phyloP scores from a whole-genome alignment of 2,329 filamentous ascomycete genomes.

The Epichloe gansuensis region DNA sequence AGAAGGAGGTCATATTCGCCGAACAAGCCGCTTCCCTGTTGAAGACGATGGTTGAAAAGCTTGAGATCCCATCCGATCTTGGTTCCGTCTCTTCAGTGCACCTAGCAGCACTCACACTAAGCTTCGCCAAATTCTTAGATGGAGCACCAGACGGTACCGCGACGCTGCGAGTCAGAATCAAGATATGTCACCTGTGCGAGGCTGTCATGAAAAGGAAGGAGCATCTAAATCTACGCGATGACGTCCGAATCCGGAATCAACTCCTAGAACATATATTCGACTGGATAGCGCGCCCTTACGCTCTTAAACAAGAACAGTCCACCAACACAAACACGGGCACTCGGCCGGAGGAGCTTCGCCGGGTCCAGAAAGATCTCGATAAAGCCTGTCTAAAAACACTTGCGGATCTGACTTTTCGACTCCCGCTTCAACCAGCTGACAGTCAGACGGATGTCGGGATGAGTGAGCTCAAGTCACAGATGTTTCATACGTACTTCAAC shows the following conservation, averaged over 20 bases:
- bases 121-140: constrained; percentile 54
- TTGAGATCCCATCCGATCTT: constrained; percentile 50
- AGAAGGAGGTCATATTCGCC: constrained; percentile 51
- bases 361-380: constrained; percentile 53
- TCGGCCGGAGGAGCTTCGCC: constrained; percentile 43
- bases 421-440: constrained; percentile 53
- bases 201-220: constrained; percentile 53
- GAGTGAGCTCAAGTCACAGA: constrained; percentile 55
- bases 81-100: constrained; percentile 50
- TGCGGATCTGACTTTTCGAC: constrained; percentile 51
- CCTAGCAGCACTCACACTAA: constrained; percentile 49
- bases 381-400: constrained; percentile 51
- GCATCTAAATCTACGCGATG: constrained; percentile 53
- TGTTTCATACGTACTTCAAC: constrained; percentile 62
- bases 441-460: constrained; percentile 52
- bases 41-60: constrained; percentile 48
- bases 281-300: constrained; percentile 52
- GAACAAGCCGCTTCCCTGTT: constrained; percentile 54
- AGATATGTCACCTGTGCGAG: constrained; percentile 55
- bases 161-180: constrained; percentile 52
- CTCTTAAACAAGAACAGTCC: constrained; percentile 30
- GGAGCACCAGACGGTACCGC: constrained; percentile 41
- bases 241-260: constrained; percentile 56
- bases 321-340: constrained; percentile 16
- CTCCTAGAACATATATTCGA: constrained; percentile 54